Evolutionary conservation across 2,329 filamentous ascomycete species (phyloP).

Genomic region (Trichophyton simii): DNA sequence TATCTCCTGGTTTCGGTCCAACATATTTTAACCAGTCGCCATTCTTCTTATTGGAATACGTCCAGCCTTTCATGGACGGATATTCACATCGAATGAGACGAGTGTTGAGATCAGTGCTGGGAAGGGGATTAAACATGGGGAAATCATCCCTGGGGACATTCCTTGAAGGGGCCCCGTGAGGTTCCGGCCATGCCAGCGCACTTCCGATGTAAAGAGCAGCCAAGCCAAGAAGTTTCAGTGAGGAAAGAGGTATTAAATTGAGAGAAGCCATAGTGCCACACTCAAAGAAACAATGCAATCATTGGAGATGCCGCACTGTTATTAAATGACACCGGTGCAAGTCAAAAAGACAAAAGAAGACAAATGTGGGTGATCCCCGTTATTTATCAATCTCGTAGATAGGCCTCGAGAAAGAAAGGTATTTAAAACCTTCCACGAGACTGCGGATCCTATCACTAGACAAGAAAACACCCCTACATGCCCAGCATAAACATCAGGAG

Average conservation of each 20-base stretch:
- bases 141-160: not conserved
- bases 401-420: not conserved
- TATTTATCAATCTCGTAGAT: not conserved
- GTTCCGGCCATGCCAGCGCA: not conserved
- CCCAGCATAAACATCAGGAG: not conserved
- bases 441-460: not conserved
- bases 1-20: constrained; percentile 4
- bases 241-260: not conserved
- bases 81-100: constrained; percentile 10
- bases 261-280: not conserved
- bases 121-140: constrained; percentile 6
- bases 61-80: constrained; percentile 10
- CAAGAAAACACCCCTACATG: not conserved
- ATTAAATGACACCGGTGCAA: too few species aligned
- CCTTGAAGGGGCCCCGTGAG: not conserved
- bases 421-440: not conserved
- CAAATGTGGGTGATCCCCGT: not conserved
- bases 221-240: not conserved
- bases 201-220: not conserved
- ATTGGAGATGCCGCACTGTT: too few species aligned
- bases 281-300: not conserved
- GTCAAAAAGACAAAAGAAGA: not conserved
- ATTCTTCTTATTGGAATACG: constrained; percentile 8
- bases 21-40: constrained; percentile 9
- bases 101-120: constrained; percentile 8